Percentiles rank a stretch among this genome's conserved stretches.
These are phyloP conservation scores for Diutina neorugosa DNA, from an alignment of 1,139 yeast genomes.

Conservation along the genomic window DNA sequence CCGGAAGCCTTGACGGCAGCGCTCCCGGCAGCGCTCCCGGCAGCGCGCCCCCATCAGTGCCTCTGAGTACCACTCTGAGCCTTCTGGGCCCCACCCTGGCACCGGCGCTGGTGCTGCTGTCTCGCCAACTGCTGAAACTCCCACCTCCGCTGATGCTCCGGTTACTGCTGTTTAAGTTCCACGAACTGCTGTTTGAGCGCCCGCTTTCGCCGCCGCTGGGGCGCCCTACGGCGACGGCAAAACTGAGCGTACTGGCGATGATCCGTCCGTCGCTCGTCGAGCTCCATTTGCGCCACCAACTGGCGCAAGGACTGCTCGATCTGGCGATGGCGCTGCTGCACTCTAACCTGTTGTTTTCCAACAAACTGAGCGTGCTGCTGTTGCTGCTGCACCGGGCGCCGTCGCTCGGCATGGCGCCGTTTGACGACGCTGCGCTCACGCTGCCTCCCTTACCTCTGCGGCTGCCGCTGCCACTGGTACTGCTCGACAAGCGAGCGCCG, in stretches of 20 bases:
- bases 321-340: background rate
- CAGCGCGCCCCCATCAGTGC: background rate
- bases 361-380: slow-evolving; percentile 3
- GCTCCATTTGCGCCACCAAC: background rate
- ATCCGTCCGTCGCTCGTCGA: slow-evolving; percentile 1
- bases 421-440: background rate
- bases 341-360: background rate
- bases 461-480: slow-evolving; percentile 2
- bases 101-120: background rate
- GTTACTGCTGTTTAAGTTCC: background rate
- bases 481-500: slow-evolving; percentile 10
- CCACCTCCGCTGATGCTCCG: slow-evolving; percentile 3
- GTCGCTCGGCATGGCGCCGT: background rate
- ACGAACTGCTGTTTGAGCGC: background rate
- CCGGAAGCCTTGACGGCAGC: too few species aligned
- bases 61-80: background rate
- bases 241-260: background rate
- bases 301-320: slow-evolving; percentile 1
- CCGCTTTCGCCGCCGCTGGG: slow-evolving; percentile 2
- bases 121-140: background rate
- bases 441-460: background rate
- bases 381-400: slow-evolving; percentile 1
- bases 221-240: too few species aligned
- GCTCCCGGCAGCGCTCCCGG: background rate
- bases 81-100: background rate